Evolutionary conservation across 495 filamentous ascomycete species (phyloP).

Genomic region (Antarctomyces pellizariae): DNA sequence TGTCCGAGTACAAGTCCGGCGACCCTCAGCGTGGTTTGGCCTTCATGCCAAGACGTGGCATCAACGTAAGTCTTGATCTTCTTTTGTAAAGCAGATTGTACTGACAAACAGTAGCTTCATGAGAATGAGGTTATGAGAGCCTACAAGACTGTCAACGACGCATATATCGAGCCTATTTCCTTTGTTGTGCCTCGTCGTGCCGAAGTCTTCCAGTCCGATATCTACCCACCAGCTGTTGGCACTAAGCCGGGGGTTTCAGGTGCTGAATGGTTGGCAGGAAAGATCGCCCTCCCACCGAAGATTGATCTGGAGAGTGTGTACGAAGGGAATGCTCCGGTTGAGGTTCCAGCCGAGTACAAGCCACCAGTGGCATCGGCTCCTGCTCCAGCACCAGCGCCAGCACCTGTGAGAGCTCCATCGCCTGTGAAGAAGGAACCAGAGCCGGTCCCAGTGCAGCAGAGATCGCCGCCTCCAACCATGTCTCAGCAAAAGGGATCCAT

Average conservation of each 20-base stretch:
- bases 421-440: slow-evolving; percentile 30
- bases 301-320: slow-evolving; percentile 84
- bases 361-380: slow-evolving; percentile 27
- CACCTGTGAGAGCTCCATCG: slow-evolving; percentile 24
- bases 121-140: slow-evolving; percentile 92
- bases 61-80: slow-evolving; percentile 35
- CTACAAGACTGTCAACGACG: slow-evolving; percentile 89
- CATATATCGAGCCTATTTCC: slow-evolving; percentile 85
- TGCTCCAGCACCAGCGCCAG: slow-evolving; percentile 18
- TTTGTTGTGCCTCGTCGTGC: slow-evolving; percentile 89
- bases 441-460: slow-evolving; percentile 23
- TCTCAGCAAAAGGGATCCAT: slow-evolving; percentile 71
- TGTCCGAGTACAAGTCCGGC: slow-evolving; percentile 84
- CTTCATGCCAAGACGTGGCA: slow-evolving; percentile 83
- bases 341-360: slow-evolving; percentile 48
- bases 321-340: slow-evolving; percentile 53
- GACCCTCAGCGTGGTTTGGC: slow-evolving; percentile 90
- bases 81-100: slow-evolving; percentile 1
- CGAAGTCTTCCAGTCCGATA: slow-evolving; percentile 95
- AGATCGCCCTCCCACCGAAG: slow-evolving; percentile 63
- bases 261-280: slow-evolving; percentile 67
- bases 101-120: slow-evolving; percentile 32
- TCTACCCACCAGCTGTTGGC: slow-evolving; percentile 68
- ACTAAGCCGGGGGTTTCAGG: slow-evolving; percentile 55
- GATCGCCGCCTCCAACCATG: slow-evolving; percentile 38